Base-by-base conservation (phyloP, 148 eudicot genomes). In the Polygonum aviculare region DNA sequence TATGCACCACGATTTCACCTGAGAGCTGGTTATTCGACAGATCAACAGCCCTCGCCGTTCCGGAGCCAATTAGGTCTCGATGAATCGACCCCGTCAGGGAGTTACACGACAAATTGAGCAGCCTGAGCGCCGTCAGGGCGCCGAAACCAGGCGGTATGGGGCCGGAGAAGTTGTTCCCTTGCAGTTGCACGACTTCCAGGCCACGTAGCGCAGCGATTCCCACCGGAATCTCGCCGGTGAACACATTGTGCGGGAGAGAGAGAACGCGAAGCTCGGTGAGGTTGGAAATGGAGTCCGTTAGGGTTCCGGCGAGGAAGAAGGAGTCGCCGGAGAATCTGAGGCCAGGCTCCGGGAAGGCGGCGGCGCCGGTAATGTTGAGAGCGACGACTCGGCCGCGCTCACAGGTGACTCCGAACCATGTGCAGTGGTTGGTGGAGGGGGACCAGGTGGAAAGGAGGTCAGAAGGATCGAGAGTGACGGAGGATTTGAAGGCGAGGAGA, bases 31-130 rank as follows among this genome's bases (percentile, higher is more conserved):
- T 72, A 72, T 72, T 72, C 75, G 75, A 72, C n/a, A 72, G 38
- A 72, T 72, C 75, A 21, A 72, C 50, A 44, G 45, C 52, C 75
- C 52, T 72, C 16, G 18, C 45, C 45, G 52, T 44, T 45, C 75
- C 51, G 35, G 75, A 72, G 12, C 75, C 75, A 72, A 72, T 44
- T 60, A 83, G 76, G 19, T 69, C 33, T 51, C 55, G 21, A 2
- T 83, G 87, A 69, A 87, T 81, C 63, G 65, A 33, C 7, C 87
- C 88, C 19, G 79, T 69, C 19, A 87, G 77, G 21, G 77, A 69
- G 75, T 87, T 83, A 77, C 39, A 72, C 40, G 88, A 86, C 78
- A 88, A 84, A 84, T 86, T 88, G 52, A 88, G 78, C 54, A 44
- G 15, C 52, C 75, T 44, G 7, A 72, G 75, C 31, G 75, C 31